Conservation (phyloP, 441 rosid genomes). For the Bruguiera hainesii region DNA sequence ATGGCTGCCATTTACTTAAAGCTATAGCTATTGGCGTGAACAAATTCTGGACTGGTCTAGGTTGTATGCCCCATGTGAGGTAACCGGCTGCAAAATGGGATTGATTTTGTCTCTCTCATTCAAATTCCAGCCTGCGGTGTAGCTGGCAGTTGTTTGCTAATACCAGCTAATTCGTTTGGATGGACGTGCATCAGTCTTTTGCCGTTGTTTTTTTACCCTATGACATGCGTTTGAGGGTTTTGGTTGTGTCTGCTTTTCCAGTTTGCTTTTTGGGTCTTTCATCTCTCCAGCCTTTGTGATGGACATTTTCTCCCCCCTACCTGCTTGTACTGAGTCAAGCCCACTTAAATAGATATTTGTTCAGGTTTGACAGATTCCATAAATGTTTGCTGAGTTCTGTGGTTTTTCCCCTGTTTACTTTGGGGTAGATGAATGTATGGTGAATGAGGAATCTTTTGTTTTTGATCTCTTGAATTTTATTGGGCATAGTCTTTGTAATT, state of each 20-base stretch:
- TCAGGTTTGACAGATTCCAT: too few species aligned
- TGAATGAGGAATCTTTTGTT: background rate
- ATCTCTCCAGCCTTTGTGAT: background rate
- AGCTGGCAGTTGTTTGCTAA: constrained; percentile 28
- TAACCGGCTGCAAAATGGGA: constrained; percentile 4
- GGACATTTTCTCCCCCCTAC: too few species aligned
- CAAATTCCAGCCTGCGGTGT: constrained; percentile 15
- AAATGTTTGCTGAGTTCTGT: too few species aligned
- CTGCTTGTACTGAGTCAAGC: too few species aligned
- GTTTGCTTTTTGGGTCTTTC: background rate
- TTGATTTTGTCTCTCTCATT: constrained; percentile 12
- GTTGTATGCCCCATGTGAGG: constrained; percentile 2
- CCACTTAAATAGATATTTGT: too few species aligned
- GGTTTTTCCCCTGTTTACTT: too few species aligned
- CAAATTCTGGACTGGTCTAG: background rate
- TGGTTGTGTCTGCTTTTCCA: background rate
- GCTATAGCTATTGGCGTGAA: background rate
- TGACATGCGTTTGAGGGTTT: constrained; percentile 7
- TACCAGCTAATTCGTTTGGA: constrained; percentile 23
- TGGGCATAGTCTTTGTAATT: constrained; percentile 1
- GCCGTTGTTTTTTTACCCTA: background rate
- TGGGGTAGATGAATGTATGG: background rate
- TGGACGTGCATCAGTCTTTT: constrained; percentile 13
- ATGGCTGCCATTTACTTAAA: constrained; percentile 9
- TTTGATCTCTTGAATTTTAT: constrained; percentile 13